Evolutionary conservation across 176 grass and related monocot genomes (phyloP).

Genomic region (Panicum miliaceum): DNA sequence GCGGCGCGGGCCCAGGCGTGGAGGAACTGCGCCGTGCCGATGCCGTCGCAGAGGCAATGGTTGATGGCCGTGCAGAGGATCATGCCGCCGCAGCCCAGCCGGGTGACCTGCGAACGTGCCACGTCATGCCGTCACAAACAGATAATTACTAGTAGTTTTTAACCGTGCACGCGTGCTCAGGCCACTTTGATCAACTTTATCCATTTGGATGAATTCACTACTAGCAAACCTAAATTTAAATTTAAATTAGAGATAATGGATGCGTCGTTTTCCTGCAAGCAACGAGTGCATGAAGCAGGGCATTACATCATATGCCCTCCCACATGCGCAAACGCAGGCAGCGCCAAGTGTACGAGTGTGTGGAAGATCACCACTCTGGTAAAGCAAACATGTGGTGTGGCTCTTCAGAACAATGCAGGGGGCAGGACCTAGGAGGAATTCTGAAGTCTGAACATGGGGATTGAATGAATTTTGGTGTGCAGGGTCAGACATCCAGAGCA

Average conservation of each 20-base stretch:
- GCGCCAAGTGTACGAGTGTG: neutral
- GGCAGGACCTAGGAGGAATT: neutral
- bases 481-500: neutral
- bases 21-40: constrained; percentile 85
- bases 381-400: neutral
- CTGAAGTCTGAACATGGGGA: neutral
- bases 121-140: constrained; percentile 1
- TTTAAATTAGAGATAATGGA: neutral
- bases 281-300: constrained; percentile 17
- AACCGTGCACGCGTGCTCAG: neutral
- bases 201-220: neutral
- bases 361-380: neutral
- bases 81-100: constrained; percentile 83
- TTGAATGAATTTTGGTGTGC: neutral
- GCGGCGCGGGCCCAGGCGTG: constrained; percentile 73
- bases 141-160: too few relatives aligned
- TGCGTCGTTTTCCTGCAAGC: constrained; percentile 33
- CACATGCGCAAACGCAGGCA: constrained; percentile 1
- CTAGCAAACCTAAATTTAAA: neutral
- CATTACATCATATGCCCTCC: constrained; percentile 21
- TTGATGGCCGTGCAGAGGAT: constrained; percentile 82
- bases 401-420: neutral
- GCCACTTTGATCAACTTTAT: neutral
- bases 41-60: constrained; percentile 92
- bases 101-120: constrained; percentile 60